phyloP scores from a whole-genome alignment of 2,329 filamentous ascomycete genomes.

The Colletotrichum sp. region DNA sequence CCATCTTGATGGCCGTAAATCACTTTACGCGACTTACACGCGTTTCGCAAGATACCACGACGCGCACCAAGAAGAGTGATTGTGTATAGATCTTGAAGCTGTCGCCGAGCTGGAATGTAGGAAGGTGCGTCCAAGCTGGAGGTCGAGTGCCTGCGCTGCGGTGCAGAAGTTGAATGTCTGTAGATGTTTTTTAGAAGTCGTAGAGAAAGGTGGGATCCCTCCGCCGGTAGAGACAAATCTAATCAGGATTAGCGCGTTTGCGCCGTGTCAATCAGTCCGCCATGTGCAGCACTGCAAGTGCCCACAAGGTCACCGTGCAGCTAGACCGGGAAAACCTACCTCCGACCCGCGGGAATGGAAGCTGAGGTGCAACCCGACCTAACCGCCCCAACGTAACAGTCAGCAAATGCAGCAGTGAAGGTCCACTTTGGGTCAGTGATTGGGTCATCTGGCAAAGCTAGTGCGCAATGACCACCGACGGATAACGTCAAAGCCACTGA shows the following conservation, averaged over 20 bases:
- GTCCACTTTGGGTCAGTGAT: neutral
- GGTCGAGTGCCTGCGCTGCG: neutral
- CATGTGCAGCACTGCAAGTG: neutral
- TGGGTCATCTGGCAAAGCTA: neutral
- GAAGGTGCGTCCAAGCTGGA: neutral
- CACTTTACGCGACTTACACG: constrained; percentile 65
- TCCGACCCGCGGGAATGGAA: neutral
- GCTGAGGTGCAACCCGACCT: too few relatives aligned
- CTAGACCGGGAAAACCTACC: neutral
- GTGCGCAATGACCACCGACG: constrained; percentile 12
- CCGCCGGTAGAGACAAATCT: constrained; percentile 14
- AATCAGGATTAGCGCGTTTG: constrained; percentile 20
- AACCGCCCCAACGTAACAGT: neutral
- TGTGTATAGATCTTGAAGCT: constrained; percentile 13
- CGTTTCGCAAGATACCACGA: constrained; percentile 34
- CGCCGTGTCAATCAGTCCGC: constrained; percentile 9
- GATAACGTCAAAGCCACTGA: constrained; percentile 20
- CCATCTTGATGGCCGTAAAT: constrained; percentile 50
- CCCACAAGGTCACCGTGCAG: neutral
- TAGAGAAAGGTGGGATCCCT: constrained; percentile 23
- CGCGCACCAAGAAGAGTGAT: neutral
- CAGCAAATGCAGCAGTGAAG: neutral
- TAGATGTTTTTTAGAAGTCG: constrained; percentile 20
- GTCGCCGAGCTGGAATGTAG: neutral
- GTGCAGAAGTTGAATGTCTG: constrained; percentile 3